Conservation (phyloP, 768 basidiomycete species). For the Suillus hirtellus region DNA sequence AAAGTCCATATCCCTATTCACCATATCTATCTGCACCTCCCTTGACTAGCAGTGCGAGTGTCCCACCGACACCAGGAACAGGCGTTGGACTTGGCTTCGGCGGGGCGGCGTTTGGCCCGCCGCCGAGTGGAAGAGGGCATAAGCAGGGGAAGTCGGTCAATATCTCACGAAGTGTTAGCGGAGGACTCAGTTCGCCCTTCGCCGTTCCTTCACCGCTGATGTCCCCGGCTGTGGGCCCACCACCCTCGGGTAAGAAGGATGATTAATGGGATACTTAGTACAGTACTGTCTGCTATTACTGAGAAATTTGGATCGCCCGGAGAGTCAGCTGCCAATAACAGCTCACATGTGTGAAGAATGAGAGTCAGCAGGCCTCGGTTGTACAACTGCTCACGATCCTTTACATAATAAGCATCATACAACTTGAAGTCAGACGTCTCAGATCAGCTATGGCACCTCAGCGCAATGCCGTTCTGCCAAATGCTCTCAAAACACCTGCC, state of each 20-base stretch:
- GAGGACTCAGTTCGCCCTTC: conserved; percentile 12
- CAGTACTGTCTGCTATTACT: background rate
- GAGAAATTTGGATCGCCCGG: background rate
- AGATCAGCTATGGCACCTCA: conserved; percentile 29
- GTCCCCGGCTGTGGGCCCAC: conserved; percentile 24
- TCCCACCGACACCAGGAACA: conserved; percentile 24
- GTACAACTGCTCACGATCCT: background rate
- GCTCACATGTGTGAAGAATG: background rate
- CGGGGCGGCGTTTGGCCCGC: conserved; percentile 23
- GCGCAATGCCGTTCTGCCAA: conserved; percentile 55
- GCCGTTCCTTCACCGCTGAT: conserved; percentile 26
- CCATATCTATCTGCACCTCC: conserved; percentile 35
- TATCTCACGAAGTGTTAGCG: conserved; percentile 18
- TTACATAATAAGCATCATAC: background rate
- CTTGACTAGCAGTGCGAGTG: conserved; percentile 33
- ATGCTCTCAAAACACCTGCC: conserved; percentile 62
- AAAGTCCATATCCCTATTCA: conserved; percentile 32
- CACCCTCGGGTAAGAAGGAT: conserved; percentile 26
- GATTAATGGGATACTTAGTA: conserved; percentile 22
- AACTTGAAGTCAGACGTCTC: background rate
- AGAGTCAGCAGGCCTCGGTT: background rate
- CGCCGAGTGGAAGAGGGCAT: conserved; percentile 19
- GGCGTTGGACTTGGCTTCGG: conserved; percentile 27
- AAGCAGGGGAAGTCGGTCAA: conserved; percentile 13
- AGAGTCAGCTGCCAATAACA: background rate